Conservation (phyloP, 2,329 filamentous ascomycete species). For the Ascosphaera pollenicola region DNA sequence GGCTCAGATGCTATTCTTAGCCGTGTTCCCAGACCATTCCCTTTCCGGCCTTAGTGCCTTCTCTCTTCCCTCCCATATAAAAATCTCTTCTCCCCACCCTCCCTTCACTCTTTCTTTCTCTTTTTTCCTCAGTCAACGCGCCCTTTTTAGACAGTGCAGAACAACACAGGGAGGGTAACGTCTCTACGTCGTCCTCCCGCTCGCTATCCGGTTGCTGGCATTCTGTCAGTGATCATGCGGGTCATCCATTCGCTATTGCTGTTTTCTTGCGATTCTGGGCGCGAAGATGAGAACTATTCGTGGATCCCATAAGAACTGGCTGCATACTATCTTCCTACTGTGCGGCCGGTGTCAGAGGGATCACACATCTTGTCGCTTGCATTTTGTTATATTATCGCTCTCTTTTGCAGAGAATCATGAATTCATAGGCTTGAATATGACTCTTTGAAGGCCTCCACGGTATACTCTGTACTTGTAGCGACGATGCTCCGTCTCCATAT, state of each 20-base stretch:
- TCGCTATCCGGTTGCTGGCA: conserved; percentile 29
- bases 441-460: too few relatives aligned
- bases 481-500: too few relatives aligned
- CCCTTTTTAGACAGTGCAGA: conserved; percentile 74
- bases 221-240: conserved; percentile 42
- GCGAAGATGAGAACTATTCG: conserved; percentile 30
- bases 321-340: conserved; percentile 42
- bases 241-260: conserved; percentile 42
- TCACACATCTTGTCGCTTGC: conserved; percentile 34
- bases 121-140: conserved; percentile 35
- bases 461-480: too few relatives aligned
- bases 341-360: conserved; percentile 70
- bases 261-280: conserved; percentile 37
- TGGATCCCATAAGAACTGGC: conserved; percentile 53
- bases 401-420: conserved; percentile 1
- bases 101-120: conserved; percentile 13
- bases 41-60: conserved; percentile 10
- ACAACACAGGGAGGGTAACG: conserved; percentile 29
- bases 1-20: neutral
- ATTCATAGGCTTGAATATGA: too few relatives aligned
- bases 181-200: conserved; percentile 19
- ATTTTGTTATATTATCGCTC: conserved; percentile 2
- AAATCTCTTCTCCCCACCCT: conserved; percentile 6
- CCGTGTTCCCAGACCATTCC: conserved; percentile 3
- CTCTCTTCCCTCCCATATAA: conserved; percentile 7